Evolutionary conservation across 2,329 filamentous ascomycete genomes (phyloP), one percentile per base, ranked within the genome.

Genomic region (Paraconiothyrium brasiliense): DNA sequence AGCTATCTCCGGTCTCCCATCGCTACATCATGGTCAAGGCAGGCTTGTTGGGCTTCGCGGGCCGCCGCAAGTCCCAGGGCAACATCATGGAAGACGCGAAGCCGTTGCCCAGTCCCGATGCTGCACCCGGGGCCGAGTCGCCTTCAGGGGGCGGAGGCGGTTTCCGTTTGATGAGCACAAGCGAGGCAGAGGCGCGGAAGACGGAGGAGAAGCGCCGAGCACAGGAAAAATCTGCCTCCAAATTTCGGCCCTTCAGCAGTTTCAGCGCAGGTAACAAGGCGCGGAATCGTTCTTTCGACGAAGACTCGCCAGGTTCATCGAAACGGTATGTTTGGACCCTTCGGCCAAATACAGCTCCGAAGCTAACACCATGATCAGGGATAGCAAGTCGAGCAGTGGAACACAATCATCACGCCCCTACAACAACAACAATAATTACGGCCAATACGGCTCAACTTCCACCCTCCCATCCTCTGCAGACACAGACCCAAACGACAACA

Each of bases 401-500:
- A 77, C 76, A 48, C 73, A 77, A 61, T 74, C 71, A 39, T 63
- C 69, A 20, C 71, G 76, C 50, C 72, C 73, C 47, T 79, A 79
- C 64, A 71, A 75, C 59, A 73, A 73, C 27, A 30, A 73, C 27
- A 30, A 30, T 30, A 30, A 30, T 30, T 4, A 30, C 62, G 73
- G 69, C 62, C 76, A 72, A 57, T 74, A 72, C 65, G 76, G 76
- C 54, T 79, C 76, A 4, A 76, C 71, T 24, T 79, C 77, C 8
- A 79, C 77, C 14, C 74, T 79, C 41, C 77, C 76, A n/a, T 79
- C 77, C n/a, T 78, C 77, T 13, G 75, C 76, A 41, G 77, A 79
- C 59, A 70, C 73, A 30, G 76, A 78, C 61, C 71, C 74, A 4
- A 71, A 73, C 66, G 76, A 79, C 60, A 78, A 77, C 61, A 71